Conservation (phyloP, 768 basidiomycete species). For the Dioszegia hungarica region DNA sequence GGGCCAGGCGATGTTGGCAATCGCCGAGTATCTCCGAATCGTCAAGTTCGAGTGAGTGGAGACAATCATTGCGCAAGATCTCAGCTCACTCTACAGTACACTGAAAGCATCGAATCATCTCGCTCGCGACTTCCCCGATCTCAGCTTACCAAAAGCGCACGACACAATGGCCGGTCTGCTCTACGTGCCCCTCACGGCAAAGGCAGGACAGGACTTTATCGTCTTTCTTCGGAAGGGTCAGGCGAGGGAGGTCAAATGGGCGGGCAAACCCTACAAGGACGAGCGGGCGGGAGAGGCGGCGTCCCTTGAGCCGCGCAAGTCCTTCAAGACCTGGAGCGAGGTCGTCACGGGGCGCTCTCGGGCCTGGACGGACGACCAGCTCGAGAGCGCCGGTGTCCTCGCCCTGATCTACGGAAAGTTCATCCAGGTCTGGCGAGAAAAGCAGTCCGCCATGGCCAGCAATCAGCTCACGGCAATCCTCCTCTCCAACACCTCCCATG, state of each 20-base stretch:
- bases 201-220: conserved; percentile 70
- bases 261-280: conserved; percentile 64
- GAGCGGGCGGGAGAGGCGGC: conserved; percentile 49
- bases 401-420: conserved; percentile 73
- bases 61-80: background rate
- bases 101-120: conserved; percentile 70
- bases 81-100: conserved; percentile 50
- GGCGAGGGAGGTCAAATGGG: conserved; percentile 66
- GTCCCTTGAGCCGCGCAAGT: conserved; percentile 66
- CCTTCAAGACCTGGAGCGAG: conserved; percentile 76
- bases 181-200: conserved; percentile 65
- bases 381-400: conserved; percentile 74
- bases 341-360: conserved; percentile 64
- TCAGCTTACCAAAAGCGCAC: conserved; percentile 56
- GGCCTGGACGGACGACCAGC: conserved; percentile 74
- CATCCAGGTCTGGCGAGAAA: conserved; percentile 81
- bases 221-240: conserved; percentile 74
- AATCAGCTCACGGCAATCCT: conserved; percentile 70
- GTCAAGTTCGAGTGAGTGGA: conserved; percentile 65
- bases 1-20: conserved; percentile 70
- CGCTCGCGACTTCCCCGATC: conserved; percentile 65
- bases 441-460: conserved; percentile 66
- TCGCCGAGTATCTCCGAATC: conserved; percentile 72
- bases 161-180: conserved; percentile 69
- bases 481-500: conserved; percentile 75